Evolutionary conservation across 768 basidiomycete genomes (phyloP), one percentile per base, ranked within the genome.

Genomic region (Omphalotus guepiniiformis): DNA sequence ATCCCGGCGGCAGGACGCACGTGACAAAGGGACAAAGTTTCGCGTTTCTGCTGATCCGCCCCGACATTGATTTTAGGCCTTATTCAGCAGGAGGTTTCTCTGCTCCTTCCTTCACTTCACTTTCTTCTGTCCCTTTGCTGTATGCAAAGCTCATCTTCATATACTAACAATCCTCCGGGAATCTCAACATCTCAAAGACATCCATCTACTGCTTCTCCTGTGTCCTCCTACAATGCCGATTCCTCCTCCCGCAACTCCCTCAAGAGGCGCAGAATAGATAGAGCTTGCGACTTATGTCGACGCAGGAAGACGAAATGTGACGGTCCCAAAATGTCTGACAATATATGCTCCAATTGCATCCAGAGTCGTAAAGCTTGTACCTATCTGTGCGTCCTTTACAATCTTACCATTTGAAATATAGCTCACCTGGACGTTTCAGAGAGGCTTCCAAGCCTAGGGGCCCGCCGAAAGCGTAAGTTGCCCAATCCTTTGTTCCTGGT

Each of bases 361-460:
- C 73, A 75, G 51, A 61, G 69, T 48, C 64, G 67, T 50, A 79
- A 76, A 52, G 55, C 65, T 3, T 85, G 83, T 49, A 81, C 81
- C 23, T 85, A 85, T 56, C 51, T 82, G 81, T 81, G 52, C 40
- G 78, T 69, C 8, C n/a, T 28, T 4, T 3, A 8, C 26, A 18
- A 39, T 30, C 21, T 21, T 25, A 26, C 43, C 15, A 26, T 27
- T 27, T 26, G 26, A 54, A 18, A 15, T 30, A 42, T 27, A 21
- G 13, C 39, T 21, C 35, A 38, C 37, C 41, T 29, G 29, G 21
- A 25, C 30, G 6, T 7, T 47, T 11, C 44, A 83, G 81, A n/a
- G 82, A 83, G 59, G 69, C 68, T 2, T 83, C 83, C 3, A 78
- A 79, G 53, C 82, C 82, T 48, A 72, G 83, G 45, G 81, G 81